These are phyloP conservation scores for Arthroderma uncinatum DNA, from an alignment of 2,329 filamentous ascomycete genomes.

Conservation along the genomic window DNA sequence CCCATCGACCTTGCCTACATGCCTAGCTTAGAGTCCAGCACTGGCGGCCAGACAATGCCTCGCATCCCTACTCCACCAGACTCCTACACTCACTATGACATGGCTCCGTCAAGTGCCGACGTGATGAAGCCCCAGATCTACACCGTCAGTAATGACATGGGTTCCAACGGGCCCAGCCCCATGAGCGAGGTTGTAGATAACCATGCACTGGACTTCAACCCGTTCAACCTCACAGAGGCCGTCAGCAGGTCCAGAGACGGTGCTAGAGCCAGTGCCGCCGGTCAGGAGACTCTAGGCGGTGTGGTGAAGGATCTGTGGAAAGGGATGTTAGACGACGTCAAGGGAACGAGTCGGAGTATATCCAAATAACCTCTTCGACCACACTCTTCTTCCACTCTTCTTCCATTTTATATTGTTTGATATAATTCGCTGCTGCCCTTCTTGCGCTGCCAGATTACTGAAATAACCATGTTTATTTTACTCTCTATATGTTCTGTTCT, in stretches of 20 bases:
- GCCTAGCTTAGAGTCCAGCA: constrained; percentile 37
- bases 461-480: no score
- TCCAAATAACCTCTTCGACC: not conserved
- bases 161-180: constrained; percentile 41
- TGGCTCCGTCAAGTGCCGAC: not conserved
- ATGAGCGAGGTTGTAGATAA: constrained; percentile 50
- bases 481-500: not conserved
- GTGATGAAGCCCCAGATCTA: constrained; percentile 48
- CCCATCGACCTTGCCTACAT: constrained; percentile 55
- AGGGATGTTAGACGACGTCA: constrained; percentile 41
- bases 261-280: constrained; percentile 23
- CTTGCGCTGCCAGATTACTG: no score
- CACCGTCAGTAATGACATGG: constrained; percentile 37
- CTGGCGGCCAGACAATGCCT: constrained; percentile 25
- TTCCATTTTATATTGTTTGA: not conserved
- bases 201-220: constrained; percentile 45
- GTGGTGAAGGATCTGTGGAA: constrained; percentile 35
- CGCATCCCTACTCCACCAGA: constrained; percentile 44
- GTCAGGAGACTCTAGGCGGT: constrained; percentile 30
- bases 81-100: constrained; percentile 22
- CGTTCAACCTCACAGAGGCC: constrained; percentile 44
- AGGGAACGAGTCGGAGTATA: constrained; percentile 24
- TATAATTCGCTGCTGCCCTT: no score
- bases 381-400: not conserved
- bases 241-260: constrained; percentile 32